These are phyloP conservation scores for Grosmannia serpens DNA, from an alignment of 2,329 filamentous ascomycete genomes.

Conservation along the genomic window DNA sequence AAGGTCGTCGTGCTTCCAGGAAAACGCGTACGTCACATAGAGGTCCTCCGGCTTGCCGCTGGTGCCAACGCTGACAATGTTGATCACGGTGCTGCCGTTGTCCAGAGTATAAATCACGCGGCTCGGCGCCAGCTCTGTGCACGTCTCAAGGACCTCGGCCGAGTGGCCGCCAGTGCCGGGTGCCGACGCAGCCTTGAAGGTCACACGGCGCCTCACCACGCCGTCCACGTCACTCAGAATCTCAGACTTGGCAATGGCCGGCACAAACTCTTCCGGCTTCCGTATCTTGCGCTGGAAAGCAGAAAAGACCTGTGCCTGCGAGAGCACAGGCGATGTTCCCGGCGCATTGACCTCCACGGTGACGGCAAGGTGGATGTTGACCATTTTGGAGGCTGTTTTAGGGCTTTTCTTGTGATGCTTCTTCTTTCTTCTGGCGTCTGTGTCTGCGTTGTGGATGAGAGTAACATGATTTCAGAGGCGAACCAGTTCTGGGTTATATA, in stretches of 20 bases:
- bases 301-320: slow-evolving; percentile 19
- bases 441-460: no score
- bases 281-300: slow-evolving; percentile 23
- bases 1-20: slow-evolving; percentile 16
- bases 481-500: not conserved
- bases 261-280: slow-evolving; percentile 22
- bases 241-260: slow-evolving; percentile 18
- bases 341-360: slow-evolving; percentile 22
- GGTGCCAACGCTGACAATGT: slow-evolving; percentile 18
- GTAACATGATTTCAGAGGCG: not conserved
- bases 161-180: not conserved
- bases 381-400: slow-evolving; percentile 15
- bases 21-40: slow-evolving; percentile 22
- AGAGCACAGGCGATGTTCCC: slow-evolving; percentile 16
- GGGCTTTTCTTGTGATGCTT: not conserved
- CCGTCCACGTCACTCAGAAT: slow-evolving; percentile 17
- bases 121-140: slow-evolving; percentile 18
- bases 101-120: slow-evolving; percentile 20
- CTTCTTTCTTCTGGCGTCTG: no score
- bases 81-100: slow-evolving; percentile 20
- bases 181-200: slow-evolving; percentile 6
- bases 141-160: slow-evolving; percentile 17
- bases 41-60: slow-evolving; percentile 15
- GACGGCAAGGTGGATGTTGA: slow-evolving; percentile 18
- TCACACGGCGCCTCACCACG: slow-evolving; percentile 9